Conservation (phyloP, 495 filamentous ascomycete species). For the Bacidia gigantensis region DNA sequence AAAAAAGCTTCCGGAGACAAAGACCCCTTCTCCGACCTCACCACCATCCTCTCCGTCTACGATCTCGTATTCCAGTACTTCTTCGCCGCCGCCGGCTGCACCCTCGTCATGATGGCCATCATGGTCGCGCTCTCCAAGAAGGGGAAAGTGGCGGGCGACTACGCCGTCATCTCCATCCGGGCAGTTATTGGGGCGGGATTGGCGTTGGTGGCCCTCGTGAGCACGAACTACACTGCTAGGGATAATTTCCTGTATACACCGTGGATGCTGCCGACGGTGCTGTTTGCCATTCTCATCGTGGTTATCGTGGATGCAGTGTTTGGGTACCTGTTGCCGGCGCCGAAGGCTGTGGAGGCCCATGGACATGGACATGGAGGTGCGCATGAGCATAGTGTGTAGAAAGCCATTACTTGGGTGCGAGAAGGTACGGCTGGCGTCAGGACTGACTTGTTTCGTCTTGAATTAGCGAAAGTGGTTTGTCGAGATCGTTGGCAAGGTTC, state of each 20-base stretch:
- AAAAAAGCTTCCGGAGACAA: conserved; percentile 10
- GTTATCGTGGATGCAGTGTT: conserved; percentile 17
- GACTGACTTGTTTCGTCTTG: no score
- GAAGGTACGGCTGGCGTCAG: neutral
- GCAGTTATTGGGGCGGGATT: neutral
- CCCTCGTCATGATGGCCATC: conserved; percentile 28
- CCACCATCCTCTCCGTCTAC: conserved; percentile 21
- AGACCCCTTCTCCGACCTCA: conserved; percentile 9
- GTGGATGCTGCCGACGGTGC: conserved; percentile 29
- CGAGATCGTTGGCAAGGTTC: no score
- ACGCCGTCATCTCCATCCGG: neutral
- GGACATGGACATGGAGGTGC: neutral
- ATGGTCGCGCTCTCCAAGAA: neutral
- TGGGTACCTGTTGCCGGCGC: conserved; percentile 3
- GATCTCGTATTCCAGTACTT: conserved; percentile 28
- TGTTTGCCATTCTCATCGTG: conserved; percentile 23
- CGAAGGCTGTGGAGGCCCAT: neutral
- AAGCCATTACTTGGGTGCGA: neutral
- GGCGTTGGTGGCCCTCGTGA: conserved; percentile 20
- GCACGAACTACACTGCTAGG: conserved; percentile 15
- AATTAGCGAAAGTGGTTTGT: no score
- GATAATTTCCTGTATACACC: conserved; percentile 18
- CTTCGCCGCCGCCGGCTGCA: conserved; percentile 30
- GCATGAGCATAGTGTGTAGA: neutral
- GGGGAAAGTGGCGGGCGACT: neutral